Evolutionary conservation across 345 rosid species (phyloP).

Genomic region (Citrus glauca): DNA sequence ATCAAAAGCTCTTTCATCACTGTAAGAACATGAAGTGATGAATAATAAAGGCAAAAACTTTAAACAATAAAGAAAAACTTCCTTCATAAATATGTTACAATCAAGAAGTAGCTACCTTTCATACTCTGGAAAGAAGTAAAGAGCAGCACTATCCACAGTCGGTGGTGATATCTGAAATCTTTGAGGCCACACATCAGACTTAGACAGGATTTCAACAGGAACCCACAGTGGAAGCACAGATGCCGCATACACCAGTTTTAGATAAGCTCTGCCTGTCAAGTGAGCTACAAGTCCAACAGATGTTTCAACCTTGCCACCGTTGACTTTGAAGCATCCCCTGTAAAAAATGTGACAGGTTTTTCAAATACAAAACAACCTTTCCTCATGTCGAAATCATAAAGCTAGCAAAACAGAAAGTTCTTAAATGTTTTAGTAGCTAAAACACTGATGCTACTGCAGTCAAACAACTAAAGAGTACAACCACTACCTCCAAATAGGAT

Average conservation of each 20-base stretch:
- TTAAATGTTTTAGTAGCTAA: neutral
- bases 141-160: slow-evolving; percentile 2
- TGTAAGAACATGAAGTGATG: slow-evolving; percentile 1
- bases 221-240: slow-evolving; percentile 3
- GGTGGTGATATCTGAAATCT: slow-evolving; percentile 13
- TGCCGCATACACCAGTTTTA: neutral
- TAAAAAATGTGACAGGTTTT: neutral
- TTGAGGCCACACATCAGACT: slow-evolving; percentile 10
- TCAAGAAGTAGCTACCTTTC: slow-evolving; percentile 12
- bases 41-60: neutral
- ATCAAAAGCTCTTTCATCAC: slow-evolving; percentile 23
- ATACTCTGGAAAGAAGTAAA: slow-evolving; percentile 20
- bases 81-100: neutral
- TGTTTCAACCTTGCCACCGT: neutral
- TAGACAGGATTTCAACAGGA: neutral
- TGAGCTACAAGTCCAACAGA: slow-evolving; percentile 4
- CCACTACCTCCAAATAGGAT: slow-evolving; percentile 20
- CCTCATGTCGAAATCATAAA: neutral
- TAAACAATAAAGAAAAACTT: neutral
- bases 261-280: slow-evolving; percentile 3
- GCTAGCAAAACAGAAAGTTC: neutral
- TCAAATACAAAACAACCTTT: neutral
- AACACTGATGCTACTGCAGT: neutral
- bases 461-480: neutral
- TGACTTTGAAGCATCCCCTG: slow-evolving; percentile 12